Percentiles rank a stretch among this genome's conserved stretches.
These are phyloP conservation scores for Linnemannia hyalina DNA, from an alignment of 192 early-diverging fungal genomes.

Conservation along the genomic window DNA sequence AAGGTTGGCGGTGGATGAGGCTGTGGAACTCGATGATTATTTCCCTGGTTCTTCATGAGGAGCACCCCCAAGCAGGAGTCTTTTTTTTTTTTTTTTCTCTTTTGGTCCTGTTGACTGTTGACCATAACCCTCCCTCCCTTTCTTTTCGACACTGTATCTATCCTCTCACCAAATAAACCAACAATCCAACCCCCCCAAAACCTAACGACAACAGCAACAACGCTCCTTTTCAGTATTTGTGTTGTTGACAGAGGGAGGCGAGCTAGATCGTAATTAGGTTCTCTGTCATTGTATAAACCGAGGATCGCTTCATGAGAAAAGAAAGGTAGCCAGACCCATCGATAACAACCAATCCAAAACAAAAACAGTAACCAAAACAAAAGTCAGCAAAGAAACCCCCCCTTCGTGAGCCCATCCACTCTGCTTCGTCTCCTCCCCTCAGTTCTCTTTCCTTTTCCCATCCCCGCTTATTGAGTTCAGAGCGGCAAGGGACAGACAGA, in stretches of 20 bases:
- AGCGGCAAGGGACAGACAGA: neutral
- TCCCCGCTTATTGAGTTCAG: neutral
- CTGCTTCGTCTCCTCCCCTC: neutral
- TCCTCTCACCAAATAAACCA: neutral
- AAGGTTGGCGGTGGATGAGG: neutral
- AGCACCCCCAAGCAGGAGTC: too few relatives aligned
- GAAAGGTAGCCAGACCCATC: neutral
- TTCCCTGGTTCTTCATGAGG: neutral
- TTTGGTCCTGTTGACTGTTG: neutral
- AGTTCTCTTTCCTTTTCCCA: neutral
- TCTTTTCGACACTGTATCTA: constrained; percentile 4
- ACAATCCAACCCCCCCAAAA: neutral
- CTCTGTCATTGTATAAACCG: neutral
- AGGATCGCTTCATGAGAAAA: neutral
- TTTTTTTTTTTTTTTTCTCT: neutral
- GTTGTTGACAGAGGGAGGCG: neutral
- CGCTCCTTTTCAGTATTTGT: too few relatives aligned
- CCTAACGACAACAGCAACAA: neutral
- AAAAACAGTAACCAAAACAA: neutral
- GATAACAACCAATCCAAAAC: neutral
- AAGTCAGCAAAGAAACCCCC: too few relatives aligned
- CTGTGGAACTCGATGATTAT: neutral
- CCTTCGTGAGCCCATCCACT: neutral
- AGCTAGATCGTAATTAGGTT: neutral
- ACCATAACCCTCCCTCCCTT: neutral